Evolutionary conservation across 2,329 filamentous ascomycete genomes (phyloP).

Genomic region (Aspergillus transmontanensis): DNA sequence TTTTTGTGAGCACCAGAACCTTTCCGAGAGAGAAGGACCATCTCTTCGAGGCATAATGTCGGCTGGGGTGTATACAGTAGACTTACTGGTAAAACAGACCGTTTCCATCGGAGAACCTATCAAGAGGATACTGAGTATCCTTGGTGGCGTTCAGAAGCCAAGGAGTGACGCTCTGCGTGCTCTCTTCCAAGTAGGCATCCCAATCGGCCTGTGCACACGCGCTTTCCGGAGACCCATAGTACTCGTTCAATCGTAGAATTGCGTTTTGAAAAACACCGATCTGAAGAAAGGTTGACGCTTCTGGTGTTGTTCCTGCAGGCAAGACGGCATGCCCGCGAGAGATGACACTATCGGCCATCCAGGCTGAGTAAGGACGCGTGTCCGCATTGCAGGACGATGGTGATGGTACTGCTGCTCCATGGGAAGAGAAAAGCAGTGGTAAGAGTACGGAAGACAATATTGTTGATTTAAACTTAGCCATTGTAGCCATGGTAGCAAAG

Average conservation of each 20-base stretch:
- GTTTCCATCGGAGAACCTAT: slow-evolving; percentile 23
- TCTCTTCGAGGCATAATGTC: background rate
- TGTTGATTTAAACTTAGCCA: background rate
- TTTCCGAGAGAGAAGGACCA: background rate
- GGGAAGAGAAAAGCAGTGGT: background rate
- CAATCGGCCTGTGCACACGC: slow-evolving; percentile 20
- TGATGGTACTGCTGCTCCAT: background rate
- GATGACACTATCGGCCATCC: slow-evolving; percentile 33
- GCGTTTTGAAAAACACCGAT: slow-evolving; percentile 28
- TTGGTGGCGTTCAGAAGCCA: slow-evolving; percentile 21
- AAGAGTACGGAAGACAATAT: background rate
- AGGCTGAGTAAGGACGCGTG: slow-evolving; percentile 24
- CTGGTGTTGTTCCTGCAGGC: slow-evolving; percentile 1
- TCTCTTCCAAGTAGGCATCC: slow-evolving; percentile 21
- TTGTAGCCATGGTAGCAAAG: background rate
- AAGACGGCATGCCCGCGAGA: slow-evolving; percentile 25
- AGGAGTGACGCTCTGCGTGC: slow-evolving; percentile 22
- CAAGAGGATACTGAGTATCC: slow-evolving; percentile 23
- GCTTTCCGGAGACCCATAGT: slow-evolving; percentile 7
- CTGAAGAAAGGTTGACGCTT: slow-evolving; percentile 20
- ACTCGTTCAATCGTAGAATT: slow-evolving; percentile 21
- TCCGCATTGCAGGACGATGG: background rate
- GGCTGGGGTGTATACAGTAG: background rate
- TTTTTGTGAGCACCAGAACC: background rate
- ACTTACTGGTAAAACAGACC: slow-evolving; percentile 22